Evolutionary conservation across 768 basidiomycete genomes (phyloP), one percentile per base, ranked within the genome.

Genomic region (Tricholoma terreum): DNA sequence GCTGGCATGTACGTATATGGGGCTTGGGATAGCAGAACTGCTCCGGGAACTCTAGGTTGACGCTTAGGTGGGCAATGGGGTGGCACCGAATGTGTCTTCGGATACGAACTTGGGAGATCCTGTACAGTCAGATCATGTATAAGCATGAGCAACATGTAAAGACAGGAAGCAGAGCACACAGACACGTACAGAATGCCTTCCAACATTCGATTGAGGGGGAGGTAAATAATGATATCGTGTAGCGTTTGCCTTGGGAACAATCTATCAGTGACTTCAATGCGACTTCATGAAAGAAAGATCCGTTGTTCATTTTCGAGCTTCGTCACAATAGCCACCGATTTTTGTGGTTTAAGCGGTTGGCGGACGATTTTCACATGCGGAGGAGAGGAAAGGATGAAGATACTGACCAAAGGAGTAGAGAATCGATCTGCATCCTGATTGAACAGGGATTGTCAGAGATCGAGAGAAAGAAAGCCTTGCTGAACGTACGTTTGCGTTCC

Each of bases 181-280:
- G 14, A 31, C 2, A 51, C 57, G 54, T 36, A 63, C 62, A 12
- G 46, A 35, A 15, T 43, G 21, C 45, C 51, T 48, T 58, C 38
- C 33, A 12, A 17, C 51, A 14, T 30, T 31, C n/a, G 33, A 8
- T 12, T 36, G 49, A 1, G 52, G 31, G 17, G 30, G 21, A 12
- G 42, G 14, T 45, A 4, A 8, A 33, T 15, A 19, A 17, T 19
- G 46, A 31, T 8, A 17, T 15, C 22, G 43, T 7, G 3, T 9
- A 17, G 30, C 4, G 10, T 49, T n/a, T 31, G n/a, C 30, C 46
- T 49, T 49, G 27, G 7, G n/a, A 31, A 30, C 3, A 10, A 31
- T 17, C 30, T 17, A 49, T 49, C 15, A 49, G 46, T 31, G 3
- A 10, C n/a, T 27, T n/a, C 3, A 46, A 46, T 4, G 12, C 12